Evolutionary conservation across 2,329 filamentous ascomycete genomes (phyloP).

Genomic region (Aspergillus cejpii): DNA sequence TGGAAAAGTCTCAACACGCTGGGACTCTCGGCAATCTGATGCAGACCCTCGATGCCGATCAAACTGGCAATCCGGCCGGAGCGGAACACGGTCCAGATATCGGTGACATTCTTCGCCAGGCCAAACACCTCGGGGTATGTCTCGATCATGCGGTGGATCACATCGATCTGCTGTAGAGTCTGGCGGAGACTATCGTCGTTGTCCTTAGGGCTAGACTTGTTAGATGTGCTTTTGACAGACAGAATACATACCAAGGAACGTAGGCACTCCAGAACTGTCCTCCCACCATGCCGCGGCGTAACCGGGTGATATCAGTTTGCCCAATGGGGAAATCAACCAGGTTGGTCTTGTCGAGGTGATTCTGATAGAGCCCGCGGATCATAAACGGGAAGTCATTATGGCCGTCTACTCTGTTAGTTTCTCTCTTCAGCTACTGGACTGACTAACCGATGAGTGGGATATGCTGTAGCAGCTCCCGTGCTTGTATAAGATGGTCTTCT

Average conservation of each 20-base stretch:
- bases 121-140: neutral
- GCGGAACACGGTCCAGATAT: neutral
- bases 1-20: conserved; percentile 14
- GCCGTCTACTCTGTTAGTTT: neutral
- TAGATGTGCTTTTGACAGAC: too few relatives aligned
- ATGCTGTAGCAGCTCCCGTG: neutral
- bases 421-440: neutral
- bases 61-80: conserved; percentile 13
- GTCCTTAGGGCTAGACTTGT: neutral
- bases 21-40: conserved; percentile 24
- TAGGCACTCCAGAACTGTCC: conserved; percentile 3
- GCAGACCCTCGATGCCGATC: conserved; percentile 23
- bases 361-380: neutral
- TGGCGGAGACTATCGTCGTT: too few relatives aligned
- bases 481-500: neutral
- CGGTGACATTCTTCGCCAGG: neutral
- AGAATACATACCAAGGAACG: neutral
- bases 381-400: conserved; percentile 1
- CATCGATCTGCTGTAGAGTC: conserved; percentile 1
- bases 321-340: neutral
- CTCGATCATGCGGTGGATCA: neutral
- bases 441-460: neutral
- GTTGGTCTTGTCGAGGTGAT: neutral
- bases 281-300: neutral
- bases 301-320: neutral